phyloP scores from a whole-genome alignment of 1,139 yeast genomes.

The Geotrichum histeridarum region DNA sequence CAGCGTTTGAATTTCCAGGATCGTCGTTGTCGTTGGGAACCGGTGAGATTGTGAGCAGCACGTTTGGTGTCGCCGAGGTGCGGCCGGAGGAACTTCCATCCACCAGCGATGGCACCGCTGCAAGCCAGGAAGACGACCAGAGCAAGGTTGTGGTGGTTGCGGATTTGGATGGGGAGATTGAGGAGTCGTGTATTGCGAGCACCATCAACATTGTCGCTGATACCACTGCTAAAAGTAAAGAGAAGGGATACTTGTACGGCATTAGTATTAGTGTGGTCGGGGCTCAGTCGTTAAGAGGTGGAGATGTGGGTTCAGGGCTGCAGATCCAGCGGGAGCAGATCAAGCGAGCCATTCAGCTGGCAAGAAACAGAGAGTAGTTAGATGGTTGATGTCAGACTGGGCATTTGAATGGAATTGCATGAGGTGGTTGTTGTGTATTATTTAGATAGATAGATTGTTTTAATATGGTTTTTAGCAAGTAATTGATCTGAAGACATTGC shows the following conservation, averaged over 20 bases:
- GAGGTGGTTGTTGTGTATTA: no score
- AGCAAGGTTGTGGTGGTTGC: slow-evolving; percentile 45
- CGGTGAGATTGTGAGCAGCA: slow-evolving; percentile 41
- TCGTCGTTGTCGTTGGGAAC: slow-evolving; percentile 26
- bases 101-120: not conserved
- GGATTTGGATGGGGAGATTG: slow-evolving; percentile 77
- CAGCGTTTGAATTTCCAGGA: slow-evolving; percentile 29
- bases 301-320: slow-evolving; percentile 3
- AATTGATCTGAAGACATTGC: no score
- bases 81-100: slow-evolving; percentile 34
- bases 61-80: slow-evolving; percentile 57
- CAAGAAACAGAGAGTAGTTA: not conserved
- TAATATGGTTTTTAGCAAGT: no score
- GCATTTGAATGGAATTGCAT: no score
- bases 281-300: slow-evolving; percentile 5
- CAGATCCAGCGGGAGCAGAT: slow-evolving; percentile 11
- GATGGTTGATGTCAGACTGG: not conserved
- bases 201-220: slow-evolving; percentile 42
- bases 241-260: slow-evolving; percentile 18
- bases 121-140: not conserved
- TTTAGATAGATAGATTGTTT: no score
- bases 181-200: slow-evolving; percentile 50
- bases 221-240: slow-evolving; percentile 17
- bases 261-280: slow-evolving; percentile 23
- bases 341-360: slow-evolving; percentile 2